Percentiles rank a stretch among this genome's conserved stretches.
These are phyloP conservation scores for Pichia membranifaciens DNA, from an alignment of 805 yeast genomes.

Conservation along the genomic window DNA sequence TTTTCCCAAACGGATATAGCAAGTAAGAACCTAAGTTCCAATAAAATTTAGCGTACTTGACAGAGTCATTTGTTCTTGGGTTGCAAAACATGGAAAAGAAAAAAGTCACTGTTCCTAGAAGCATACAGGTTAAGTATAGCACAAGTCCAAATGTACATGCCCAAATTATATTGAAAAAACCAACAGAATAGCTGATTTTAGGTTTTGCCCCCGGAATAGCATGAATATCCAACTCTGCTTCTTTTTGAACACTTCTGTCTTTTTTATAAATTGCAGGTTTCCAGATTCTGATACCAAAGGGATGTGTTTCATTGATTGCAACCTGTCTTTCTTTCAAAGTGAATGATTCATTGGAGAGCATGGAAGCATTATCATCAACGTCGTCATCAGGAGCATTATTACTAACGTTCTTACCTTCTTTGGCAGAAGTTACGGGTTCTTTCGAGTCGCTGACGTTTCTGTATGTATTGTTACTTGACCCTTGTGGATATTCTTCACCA, in stretches of 20 bases:
- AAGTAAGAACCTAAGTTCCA: slow-evolving; percentile 65
- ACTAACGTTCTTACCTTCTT: slow-evolving; percentile 8
- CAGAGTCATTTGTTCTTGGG: slow-evolving; percentile 40
- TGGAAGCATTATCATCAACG: slow-evolving; percentile 32
- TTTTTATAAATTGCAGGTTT: slow-evolving; percentile 96
- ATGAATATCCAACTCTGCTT: slow-evolving; percentile 92
- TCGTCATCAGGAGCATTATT: slow-evolving; percentile 14
- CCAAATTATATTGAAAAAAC: slow-evolving; percentile 70
- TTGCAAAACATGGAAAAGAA: slow-evolving; percentile 38
- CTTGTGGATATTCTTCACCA: not conserved
- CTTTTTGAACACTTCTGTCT: slow-evolving; percentile 80
- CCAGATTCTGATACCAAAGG: slow-evolving; percentile 98
- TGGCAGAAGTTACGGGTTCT: not conserved
- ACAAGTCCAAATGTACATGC: slow-evolving; percentile 63
- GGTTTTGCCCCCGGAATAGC: slow-evolving; percentile 46
- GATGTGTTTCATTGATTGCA: slow-evolving; percentile 95
- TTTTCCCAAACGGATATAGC: slow-evolving; percentile 83
- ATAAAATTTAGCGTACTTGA: slow-evolving; percentile 57
- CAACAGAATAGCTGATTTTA: slow-evolving; percentile 54
- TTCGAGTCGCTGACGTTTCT: not conserved
- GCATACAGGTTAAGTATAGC: slow-evolving; percentile 46
- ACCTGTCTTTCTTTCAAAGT: slow-evolving; percentile 90
- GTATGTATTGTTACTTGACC: not conserved
- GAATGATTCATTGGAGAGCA: slow-evolving; percentile 66
- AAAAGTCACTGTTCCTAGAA: slow-evolving; percentile 44